Base-by-base conservation (phyloP, 1,139 yeast species). In the Tardiomyces depauwii region DNA sequence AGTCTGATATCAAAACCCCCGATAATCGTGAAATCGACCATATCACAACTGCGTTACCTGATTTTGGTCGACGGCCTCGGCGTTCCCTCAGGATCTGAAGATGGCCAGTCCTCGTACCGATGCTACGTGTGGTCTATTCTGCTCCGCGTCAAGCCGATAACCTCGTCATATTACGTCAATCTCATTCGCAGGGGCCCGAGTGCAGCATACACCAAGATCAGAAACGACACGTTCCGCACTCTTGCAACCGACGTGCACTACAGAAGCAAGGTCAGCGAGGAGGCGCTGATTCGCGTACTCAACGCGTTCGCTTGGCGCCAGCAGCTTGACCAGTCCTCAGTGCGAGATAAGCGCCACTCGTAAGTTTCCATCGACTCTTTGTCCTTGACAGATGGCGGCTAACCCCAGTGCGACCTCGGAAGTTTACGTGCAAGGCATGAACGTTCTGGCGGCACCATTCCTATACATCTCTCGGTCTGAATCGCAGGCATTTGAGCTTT, bases 151-250 rank as follows among this genome's bases (percentile, higher is more conserved):
- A 77, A 82, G 1, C 81, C 84, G 39, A 71, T 74, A 42, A 70
- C 78, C 9, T 67, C 78, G 1, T 64, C 74, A 2, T 63, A 69
- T 41, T 88, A 88, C 60, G 50, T 78, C 30, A 65, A 71, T 12
- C 64, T 84, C 25, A 72, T 88, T 1, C 61, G 71, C 12, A 64
- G 68, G 36, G 87, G 88, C 0, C 78, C 84, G 2, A 71, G 77
- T 3, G 62, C 68, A 0, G 71, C 80, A 2, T 78, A 80, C 51
- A 72, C 76, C 44, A 88, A 88, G 63, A 88, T 88, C 52, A 74
- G 81, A 50, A 85, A 88, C 62, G 96, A 88, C 59, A 85, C 95
- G 1, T 87, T 87, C 57, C 67, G 96, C 46, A 88, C 96, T 0
- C 71, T 88, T 53, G 82, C 84, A 64, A 81, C 87, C 43, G 95